Base-by-base conservation (phyloP, 129 eudicot species). In the Flaveria sonorensis region DNA sequence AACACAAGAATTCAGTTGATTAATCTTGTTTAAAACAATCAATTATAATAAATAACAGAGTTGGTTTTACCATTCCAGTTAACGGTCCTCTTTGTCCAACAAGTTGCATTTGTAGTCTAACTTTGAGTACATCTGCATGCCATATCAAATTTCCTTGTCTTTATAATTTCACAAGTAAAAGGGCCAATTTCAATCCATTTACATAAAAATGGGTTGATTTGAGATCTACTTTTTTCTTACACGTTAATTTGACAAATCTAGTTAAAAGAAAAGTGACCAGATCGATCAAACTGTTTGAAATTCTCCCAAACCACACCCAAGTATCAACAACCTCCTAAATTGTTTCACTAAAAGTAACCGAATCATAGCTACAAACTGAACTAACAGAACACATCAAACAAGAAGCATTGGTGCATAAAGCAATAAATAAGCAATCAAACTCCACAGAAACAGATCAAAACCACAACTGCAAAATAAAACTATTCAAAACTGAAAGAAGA, bases 21-120 rank as follows among this genome's bases (percentile, higher is more conserved):
- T 68, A 26, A 47, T 76, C 66, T 50, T 67, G 23, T 64, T 15
- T 23, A 15, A 30, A 39, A 56, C 59, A 51, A 15, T 67, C 74
- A 53, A 43, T 7, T 1, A 72, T 60, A 62, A 68, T 23, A 64
- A 24, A 76, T 23, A 63, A 47, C 43, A 75, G 12, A 43, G 57
- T 2, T 50, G 24, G 16, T 19, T 61, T 65, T 84, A 94, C 98
- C 97, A 93, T 83, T 85, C 98, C 98, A 24, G 47, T 83, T 81
- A 93, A 80, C 16, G 97, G 93, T 69, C 98, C 98, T 83, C 87
- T 90, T 68, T 93, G 88, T 59, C 97, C 97, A 70, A 93, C 96
- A 72, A 90, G 96, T 81, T 93, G 97, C 98, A 93, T 93, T 86
- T 93, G 98, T 68, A 93, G 85, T 81, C 98, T 90, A 46, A 93